Base-by-base conservation (phyloP, 2,329 filamentous ascomycete genomes). In the Pestalotiopsis sp. region DNA sequence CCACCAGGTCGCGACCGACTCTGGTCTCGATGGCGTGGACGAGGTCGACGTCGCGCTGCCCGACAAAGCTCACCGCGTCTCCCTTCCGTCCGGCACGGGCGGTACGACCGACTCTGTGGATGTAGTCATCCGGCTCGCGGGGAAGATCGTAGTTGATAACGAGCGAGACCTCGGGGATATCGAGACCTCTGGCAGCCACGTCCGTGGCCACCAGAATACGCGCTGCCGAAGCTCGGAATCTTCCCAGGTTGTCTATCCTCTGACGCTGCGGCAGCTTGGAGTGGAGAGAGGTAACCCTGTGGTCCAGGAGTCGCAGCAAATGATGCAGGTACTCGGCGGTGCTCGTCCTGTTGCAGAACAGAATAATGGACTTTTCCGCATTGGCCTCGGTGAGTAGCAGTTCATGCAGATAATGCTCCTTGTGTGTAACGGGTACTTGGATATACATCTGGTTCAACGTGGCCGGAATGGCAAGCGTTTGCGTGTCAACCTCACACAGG, bases 91-190 rank as follows among this genome's bases (percentile, higher is more conserved):
- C 96, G 0, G 96, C 96, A 87, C 96, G 91, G 3, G 96, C 96
- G 13, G 96, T 99, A 81, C 96, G 92, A 79, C 96, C 96, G 64
- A 98, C 95, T 13, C 96, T 90, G 83, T 99, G 96, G 73, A 99
- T 96, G 80, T 99, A 99, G 81, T 98, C 95, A 79, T 98, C 95
- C 3, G 95, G 94, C 77, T 98, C 94, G n/a, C 95, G 90, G 0
- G 96, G 96, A 0, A 99, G 90, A 78, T 99, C 96, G 81, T 95
- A 99, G 81, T 99, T 98, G 77, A 99, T 84, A 2, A 99, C 96
- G 17, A 98, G 82, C 67, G 88, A 91, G 6, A 98, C 95, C 73
- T 94, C 93, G 1, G 95, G 95, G 70, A 99, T 98, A 82, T 99
- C 96, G 3, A 99, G 88, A 86, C 96, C 96, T 79, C 96, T 89